phyloP scores from a whole-genome alignment of 2,329 filamentous ascomycete species.

The Diaporthe aspalathi region DNA sequence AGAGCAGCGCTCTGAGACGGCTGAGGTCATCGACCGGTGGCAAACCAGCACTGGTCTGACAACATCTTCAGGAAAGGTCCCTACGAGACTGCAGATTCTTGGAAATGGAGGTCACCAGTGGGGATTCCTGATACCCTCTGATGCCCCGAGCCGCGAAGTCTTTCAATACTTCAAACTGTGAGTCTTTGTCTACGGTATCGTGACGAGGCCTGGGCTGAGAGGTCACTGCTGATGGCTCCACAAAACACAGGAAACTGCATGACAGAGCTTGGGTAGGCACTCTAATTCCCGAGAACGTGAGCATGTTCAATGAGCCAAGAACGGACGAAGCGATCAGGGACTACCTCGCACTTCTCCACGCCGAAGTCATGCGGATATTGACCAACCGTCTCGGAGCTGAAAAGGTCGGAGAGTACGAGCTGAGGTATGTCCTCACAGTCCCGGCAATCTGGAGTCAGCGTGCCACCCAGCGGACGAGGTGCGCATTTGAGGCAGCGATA shows the following conservation, averaged over 20 bases:
- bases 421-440: slow-evolving; percentile 65
- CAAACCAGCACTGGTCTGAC: slow-evolving; percentile 45
- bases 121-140: slow-evolving; percentile 61
- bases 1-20: not conserved
- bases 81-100: slow-evolving; percentile 59
- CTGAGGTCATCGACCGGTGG: slow-evolving; percentile 13
- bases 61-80: slow-evolving; percentile 59
- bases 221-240: not conserved
- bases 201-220: not conserved
- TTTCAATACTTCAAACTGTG: slow-evolving; percentile 65
- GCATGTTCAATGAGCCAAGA: not conserved
- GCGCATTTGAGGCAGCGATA: slow-evolving; percentile 55
- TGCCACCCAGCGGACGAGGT: slow-evolving; percentile 62
- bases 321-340: slow-evolving; percentile 43
- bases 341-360: slow-evolving; percentile 61
- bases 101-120: slow-evolving; percentile 56
- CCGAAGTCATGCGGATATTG: slow-evolving; percentile 51
- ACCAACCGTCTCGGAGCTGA: not conserved
- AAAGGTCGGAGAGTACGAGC: not conserved
- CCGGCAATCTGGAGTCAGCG: slow-evolving; percentile 69
- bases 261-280: not conserved
- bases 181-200: slow-evolving; percentile 40
- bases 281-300: not conserved
- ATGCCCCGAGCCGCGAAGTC: slow-evolving; percentile 52
- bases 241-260: not conserved